phyloP scores from a whole-genome alignment of 192 early-diverging fungal species.

The Rhizophagus clarus region DNA sequence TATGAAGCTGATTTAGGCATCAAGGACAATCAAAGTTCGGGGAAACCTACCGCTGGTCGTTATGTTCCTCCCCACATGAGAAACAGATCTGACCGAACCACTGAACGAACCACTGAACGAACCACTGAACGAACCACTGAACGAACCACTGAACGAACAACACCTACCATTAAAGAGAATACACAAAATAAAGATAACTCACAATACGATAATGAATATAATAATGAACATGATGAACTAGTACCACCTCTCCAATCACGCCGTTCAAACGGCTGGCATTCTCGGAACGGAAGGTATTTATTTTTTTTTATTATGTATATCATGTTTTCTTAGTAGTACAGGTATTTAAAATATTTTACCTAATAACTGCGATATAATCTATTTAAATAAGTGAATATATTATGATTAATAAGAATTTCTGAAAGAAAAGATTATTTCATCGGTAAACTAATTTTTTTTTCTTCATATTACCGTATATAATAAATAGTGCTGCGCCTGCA shows the following conservation, averaged over 20 bases:
- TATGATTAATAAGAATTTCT: background rate
- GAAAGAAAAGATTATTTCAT: too few relatives aligned
- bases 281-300: slow-evolving; percentile 27
- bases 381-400: background rate
- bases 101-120: too few relatives aligned
- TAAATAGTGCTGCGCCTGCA: slow-evolving; percentile 22
- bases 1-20: slow-evolving; percentile 62
- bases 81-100: slow-evolving; percentile 34
- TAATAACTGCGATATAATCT: background rate
- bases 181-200: slow-evolving; percentile 7
- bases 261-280: slow-evolving; percentile 21
- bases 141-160: background rate
- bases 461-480: background rate
- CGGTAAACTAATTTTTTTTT: background rate
- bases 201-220: slow-evolving; percentile 22
- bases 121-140: too few relatives aligned
- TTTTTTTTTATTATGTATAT: background rate
- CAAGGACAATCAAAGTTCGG: slow-evolving; percentile 48
- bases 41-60: slow-evolving; percentile 42
- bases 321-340: too few relatives aligned
- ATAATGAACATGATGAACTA: slow-evolving; percentile 17
- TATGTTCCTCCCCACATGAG: slow-evolving; percentile 76
- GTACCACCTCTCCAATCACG: slow-evolving; percentile 27
- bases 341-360: too few relatives aligned
- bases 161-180: background rate